These are phyloP conservation scores for Purshia tridentata DNA, from an alignment of 306 rosid species.

Conservation along the genomic window DNA sequence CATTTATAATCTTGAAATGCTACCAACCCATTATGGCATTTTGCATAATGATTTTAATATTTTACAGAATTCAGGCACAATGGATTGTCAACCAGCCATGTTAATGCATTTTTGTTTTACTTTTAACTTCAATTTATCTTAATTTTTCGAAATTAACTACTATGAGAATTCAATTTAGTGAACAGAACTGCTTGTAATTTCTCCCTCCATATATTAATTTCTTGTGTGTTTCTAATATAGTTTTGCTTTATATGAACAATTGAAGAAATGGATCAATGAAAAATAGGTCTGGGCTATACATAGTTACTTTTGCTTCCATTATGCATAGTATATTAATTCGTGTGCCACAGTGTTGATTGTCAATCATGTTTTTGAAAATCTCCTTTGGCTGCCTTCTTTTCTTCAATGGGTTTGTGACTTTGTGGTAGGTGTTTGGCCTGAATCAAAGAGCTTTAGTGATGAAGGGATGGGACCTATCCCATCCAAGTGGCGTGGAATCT, in stretches of 20 bases:
- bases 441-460: conserved; percentile 64
- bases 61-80: not conserved
- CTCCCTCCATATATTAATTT: no score
- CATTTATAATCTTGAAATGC: not conserved
- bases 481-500: conserved; percentile 58
- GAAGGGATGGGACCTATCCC: conserved; percentile 63
- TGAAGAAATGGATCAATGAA: no score
- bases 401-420: not conserved
- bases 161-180: not conserved
- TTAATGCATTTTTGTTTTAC: not conserved
- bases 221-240: no score
- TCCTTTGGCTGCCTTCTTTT: not conserved
- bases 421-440: conserved; percentile 68
- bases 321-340: not conserved
- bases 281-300: no score
- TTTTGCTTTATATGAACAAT: no score
- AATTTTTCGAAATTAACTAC: not conserved
- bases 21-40: not conserved
- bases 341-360: not conserved
- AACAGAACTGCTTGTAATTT: no score
- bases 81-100: not conserved
- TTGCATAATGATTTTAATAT: not conserved
- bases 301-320: not conserved
- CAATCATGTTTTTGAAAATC: not conserved
- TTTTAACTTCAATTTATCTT: not conserved